phyloP scores from a whole-genome alignment of 768 basidiomycete genomes.

The Termitomyces sp. region DNA sequence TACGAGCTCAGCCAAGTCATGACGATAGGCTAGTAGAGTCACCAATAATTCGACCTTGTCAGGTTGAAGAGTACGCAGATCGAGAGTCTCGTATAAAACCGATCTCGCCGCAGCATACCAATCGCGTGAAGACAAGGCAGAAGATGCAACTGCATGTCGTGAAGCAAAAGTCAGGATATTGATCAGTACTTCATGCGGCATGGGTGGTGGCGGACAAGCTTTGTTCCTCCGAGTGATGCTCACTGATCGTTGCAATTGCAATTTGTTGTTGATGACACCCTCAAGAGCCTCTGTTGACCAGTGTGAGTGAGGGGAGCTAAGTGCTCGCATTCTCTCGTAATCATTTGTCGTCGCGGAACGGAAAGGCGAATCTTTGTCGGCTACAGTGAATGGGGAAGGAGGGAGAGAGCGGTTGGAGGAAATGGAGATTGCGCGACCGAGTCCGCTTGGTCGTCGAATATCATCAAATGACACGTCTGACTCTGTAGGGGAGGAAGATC shows the following conservation, averaged over 20 bases:
- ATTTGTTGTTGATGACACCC: conserved; percentile 8
- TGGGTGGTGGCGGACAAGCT: conserved; percentile 4
- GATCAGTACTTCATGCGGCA: conserved; percentile 29
- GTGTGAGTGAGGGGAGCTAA: conserved; percentile 34
- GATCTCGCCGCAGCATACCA: conserved; percentile 28
- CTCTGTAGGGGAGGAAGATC: conserved; percentile 12
- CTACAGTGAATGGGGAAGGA: conserved; percentile 24
- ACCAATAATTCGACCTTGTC: conserved; percentile 28
- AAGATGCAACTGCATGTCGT: conserved; percentile 19
- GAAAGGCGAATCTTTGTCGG: conserved; percentile 16
- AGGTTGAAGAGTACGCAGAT: conserved; percentile 25
- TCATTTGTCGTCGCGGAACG: background rate
- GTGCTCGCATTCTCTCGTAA: conserved; percentile 21
- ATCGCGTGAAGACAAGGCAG: conserved; percentile 26
- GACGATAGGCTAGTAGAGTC: conserved; percentile 29
- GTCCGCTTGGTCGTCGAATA: conserved; percentile 40
- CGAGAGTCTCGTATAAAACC: conserved; percentile 27
- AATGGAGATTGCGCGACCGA: conserved; percentile 33
- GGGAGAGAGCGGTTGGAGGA: conserved; percentile 30
- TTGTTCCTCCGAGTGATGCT: background rate
- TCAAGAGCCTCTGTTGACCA: conserved; percentile 19
- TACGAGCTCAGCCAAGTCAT: conserved; percentile 35
- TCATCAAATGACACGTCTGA: conserved; percentile 25
- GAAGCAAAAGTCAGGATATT: conserved; percentile 30
- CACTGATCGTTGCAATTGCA: conserved; percentile 1